A percentile compares a stretch with the other conserved stretches of the same genome.
Evolutionary conservation across 2,329 filamentous ascomycete species (phyloP).

Genomic region (Calonectria crousiana): DNA sequence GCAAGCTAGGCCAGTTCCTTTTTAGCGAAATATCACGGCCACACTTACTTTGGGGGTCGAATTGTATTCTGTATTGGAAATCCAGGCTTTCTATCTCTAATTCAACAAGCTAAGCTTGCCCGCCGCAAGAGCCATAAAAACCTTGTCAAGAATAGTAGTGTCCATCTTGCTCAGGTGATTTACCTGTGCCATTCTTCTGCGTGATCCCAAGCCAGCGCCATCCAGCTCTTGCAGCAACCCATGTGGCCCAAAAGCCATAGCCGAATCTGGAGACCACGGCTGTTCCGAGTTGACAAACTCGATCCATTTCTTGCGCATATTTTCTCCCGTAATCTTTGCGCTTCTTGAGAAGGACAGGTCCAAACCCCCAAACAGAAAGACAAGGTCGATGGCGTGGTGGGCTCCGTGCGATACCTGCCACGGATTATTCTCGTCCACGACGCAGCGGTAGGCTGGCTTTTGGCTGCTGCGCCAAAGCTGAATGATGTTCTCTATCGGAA

Average conservation of each 20-base stretch:
- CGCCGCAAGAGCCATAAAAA: background rate
- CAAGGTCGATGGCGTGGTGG: conserved; percentile 60
- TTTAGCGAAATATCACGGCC: background rate
- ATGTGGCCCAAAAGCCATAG: conserved; percentile 53
- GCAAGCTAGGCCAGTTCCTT: background rate
- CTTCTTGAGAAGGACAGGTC: conserved; percentile 51
- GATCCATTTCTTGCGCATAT: conserved; percentile 56
- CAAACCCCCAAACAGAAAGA: conserved; percentile 57
- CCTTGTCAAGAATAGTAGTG: background rate
- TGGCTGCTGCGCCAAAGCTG: conserved; percentile 32
- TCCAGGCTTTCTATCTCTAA: background rate
- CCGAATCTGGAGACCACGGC: conserved; percentile 49
- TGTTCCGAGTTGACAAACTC: conserved; percentile 50
- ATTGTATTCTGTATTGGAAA: background rate
- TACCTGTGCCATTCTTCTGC: conserved; percentile 13
- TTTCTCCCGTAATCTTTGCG: conserved; percentile 48
- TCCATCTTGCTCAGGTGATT: background rate
- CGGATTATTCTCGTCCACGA: conserved; percentile 60
- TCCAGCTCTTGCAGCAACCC: conserved; percentile 52
- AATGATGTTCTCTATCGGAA: conserved; percentile 41
- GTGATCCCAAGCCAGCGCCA: conserved; percentile 43
- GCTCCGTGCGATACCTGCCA: conserved; percentile 59
- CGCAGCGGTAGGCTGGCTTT: conserved; percentile 53
- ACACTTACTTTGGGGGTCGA: background rate
- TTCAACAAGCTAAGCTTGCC: conserved; percentile 17